phyloP scores from a whole-genome alignment of 441 rosid genomes.

The Euphorbia celastroides region DNA sequence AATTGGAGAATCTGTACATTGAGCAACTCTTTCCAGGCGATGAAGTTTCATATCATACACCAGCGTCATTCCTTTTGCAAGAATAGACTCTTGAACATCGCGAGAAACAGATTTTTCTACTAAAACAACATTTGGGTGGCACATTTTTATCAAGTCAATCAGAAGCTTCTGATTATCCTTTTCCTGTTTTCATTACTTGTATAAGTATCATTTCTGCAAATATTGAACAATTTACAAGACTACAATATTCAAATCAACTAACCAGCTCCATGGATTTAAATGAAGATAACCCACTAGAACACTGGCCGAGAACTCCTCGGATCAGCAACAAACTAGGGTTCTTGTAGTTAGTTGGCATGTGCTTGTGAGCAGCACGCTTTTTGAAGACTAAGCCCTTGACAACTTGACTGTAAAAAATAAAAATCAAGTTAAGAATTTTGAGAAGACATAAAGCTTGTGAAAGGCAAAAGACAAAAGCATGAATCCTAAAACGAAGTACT shows the following conservation, averaged over 20 bases:
- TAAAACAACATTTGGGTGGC: constrained; percentile 75
- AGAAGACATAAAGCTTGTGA: not conserved
- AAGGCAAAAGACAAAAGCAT: not conserved
- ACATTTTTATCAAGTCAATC: constrained; percentile 51
- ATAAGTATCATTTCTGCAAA: constrained; percentile 11
- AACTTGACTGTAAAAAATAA: constrained; percentile 55
- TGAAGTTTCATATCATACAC: constrained; percentile 92
- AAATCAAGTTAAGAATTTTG: not conserved
- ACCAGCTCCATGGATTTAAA: constrained; percentile 74
- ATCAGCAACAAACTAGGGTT: constrained; percentile 75
- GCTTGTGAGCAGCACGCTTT: constrained; percentile 96
- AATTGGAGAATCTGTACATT: constrained; percentile 77
- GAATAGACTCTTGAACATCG: constrained; percentile 74
- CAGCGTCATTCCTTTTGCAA: constrained; percentile 65
- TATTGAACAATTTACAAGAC: not conserved
- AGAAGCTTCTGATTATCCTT: constrained; percentile 50
- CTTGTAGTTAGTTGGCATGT: constrained; percentile 78
- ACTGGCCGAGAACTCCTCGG: constrained; percentile 65
- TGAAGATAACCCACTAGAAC: constrained; percentile 72
- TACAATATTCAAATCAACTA: constrained; percentile 11
- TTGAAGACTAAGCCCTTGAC: constrained; percentile 89
- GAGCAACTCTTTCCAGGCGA: constrained; percentile 82
- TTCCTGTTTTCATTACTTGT: constrained; percentile 47
- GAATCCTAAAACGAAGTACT: not conserved
- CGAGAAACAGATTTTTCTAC: constrained; percentile 94